Percentiles rank a stretch among this genome's conserved stretches.
Conservation (phyloP, 805 yeast genomes). For the Pichia cabralensis region DNA sequence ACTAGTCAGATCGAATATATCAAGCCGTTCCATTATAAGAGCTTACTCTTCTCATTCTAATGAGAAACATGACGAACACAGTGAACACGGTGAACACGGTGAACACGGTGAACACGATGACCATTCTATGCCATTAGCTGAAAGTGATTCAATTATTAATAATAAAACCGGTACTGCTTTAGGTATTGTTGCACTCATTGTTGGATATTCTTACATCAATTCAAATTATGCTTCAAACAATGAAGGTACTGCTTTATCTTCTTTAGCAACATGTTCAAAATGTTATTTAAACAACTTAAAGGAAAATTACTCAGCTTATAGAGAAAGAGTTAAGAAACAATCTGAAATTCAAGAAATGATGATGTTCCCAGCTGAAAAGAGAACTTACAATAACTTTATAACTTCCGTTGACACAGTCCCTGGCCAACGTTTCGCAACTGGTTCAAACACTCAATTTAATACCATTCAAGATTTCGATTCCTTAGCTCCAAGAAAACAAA, state of each 20-base stretch:
- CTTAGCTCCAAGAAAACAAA: slow-evolving; percentile 25
- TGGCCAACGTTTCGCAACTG: slow-evolving; percentile 22
- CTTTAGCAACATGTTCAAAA: slow-evolving; percentile 13
- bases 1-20: not conserved
- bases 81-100: slow-evolving; percentile 10
- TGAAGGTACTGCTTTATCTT: slow-evolving; percentile 19
- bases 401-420: slow-evolving; percentile 24
- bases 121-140: slow-evolving; percentile 18
- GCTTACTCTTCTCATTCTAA: slow-evolving; percentile 9
- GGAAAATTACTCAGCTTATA: slow-evolving; percentile 15
- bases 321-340: slow-evolving; percentile 16
- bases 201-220: slow-evolving; percentile 38
- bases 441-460: slow-evolving; percentile 19
- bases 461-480: slow-evolving; percentile 19
- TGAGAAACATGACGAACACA: slow-evolving; percentile 7
- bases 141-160: slow-evolving; percentile 23
- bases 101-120: slow-evolving; percentile 11
- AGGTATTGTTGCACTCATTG: slow-evolving; percentile 20
- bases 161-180: slow-evolving; percentile 15
- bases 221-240: slow-evolving; percentile 40
- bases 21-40: slow-evolving; percentile 1
- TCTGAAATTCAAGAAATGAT: slow-evolving; percentile 14
- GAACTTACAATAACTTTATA: slow-evolving; percentile 11
- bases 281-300: slow-evolving; percentile 14
- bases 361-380: slow-evolving; percentile 11